These are phyloP conservation scores for Cylindrotheca closterium DNA, from an alignment of 108 stramenopile species.

Conservation along the genomic window DNA sequence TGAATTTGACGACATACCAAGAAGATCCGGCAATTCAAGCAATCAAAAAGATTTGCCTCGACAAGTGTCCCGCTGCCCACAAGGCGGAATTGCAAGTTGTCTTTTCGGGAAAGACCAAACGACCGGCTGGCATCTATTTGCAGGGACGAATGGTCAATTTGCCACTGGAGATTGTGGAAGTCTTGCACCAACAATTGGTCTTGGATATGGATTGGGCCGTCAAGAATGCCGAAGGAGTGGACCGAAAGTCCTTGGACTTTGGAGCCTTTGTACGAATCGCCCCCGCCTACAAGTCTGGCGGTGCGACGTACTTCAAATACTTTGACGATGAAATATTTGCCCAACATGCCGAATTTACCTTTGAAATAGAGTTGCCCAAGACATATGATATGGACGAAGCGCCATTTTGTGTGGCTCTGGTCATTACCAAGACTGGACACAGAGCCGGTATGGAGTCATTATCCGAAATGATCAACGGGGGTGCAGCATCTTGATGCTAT, in stretches of 20 bases:
- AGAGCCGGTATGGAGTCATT: conserved; percentile 72
- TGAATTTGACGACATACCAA: conserved; percentile 75
- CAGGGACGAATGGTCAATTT: conserved; percentile 85
- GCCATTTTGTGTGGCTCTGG: conserved; percentile 59
- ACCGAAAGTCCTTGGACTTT: conserved; percentile 75
- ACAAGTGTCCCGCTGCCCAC: conserved; percentile 62
- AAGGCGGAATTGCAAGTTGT: conserved; percentile 69
- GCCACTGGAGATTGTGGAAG: conserved; percentile 74
- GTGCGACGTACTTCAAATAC: conserved; percentile 58
- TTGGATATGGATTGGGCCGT: conserved; percentile 84
- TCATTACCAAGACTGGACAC: conserved; percentile 81
- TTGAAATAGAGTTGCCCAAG: conserved; percentile 60
- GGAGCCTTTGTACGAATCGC: conserved; percentile 80
- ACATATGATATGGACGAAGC: conserved; percentile 61
- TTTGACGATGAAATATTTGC: conserved; percentile 89
- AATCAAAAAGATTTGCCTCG: conserved; percentile 56
- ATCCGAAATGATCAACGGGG: conserved; percentile 49
- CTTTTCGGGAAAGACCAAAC: conserved; percentile 73
- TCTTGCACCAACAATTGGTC: conserved; percentile 77
- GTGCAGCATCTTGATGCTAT: background rate
- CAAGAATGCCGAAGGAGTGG: conserved; percentile 57
- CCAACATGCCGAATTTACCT: conserved; percentile 71
- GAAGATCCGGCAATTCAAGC: conserved; percentile 46
- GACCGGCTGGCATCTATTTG: conserved; percentile 83
- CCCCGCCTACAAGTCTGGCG: conserved; percentile 37